A percentile compares a stretch with the other conserved stretches of the same genome.
Conservation (phyloP, 164 flowering plant genomes). For the Magnolia kwangsiensis region DNA sequence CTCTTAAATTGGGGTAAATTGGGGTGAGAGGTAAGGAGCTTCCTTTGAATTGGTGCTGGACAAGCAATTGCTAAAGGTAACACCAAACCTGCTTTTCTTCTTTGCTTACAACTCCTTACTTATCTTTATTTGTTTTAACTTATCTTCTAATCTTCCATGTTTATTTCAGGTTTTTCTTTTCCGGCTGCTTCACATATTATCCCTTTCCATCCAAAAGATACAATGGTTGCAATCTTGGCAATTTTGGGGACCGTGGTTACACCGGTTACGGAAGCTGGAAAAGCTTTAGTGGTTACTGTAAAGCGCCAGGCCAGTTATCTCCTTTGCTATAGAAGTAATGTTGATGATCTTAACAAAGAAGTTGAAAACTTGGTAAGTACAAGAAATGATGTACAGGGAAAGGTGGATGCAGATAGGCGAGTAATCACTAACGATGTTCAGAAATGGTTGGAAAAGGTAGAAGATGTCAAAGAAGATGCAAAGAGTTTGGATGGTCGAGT, state of each 20-base stretch:
- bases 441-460: not conserved
- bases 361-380: not conserved
- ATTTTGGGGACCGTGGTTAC: not conserved
- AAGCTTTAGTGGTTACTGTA: not conserved
- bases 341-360: not conserved
- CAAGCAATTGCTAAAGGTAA: no score
- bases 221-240: not conserved
- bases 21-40: no score
- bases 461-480: not conserved
- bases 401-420: not conserved
- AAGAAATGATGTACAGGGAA: not conserved
- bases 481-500: not conserved
- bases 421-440: not conserved
- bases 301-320: not conserved
- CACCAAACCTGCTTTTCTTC: no score
- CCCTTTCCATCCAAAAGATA: not conserved
- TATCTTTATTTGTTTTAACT: no score
- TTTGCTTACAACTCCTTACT: no score
- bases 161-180: no score
- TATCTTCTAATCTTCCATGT: no score
- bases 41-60: no score
- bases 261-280: not conserved
- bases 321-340: not conserved
- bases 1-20: no score
- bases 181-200: no score